phyloP scores from a whole-genome alignment of 345 rosid species.

The Carallia brachiata region DNA sequence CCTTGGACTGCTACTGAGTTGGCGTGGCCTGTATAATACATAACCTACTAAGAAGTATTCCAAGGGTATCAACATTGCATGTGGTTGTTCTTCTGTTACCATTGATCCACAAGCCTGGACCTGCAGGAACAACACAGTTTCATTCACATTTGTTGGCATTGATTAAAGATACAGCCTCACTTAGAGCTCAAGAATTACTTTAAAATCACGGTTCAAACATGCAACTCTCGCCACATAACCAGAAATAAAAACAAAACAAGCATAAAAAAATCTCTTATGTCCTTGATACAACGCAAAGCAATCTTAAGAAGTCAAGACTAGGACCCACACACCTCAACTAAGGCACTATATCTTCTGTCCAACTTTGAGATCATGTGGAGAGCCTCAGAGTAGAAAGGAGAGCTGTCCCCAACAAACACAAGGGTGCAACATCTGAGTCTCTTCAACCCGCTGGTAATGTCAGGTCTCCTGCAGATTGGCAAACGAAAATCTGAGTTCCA shows the following conservation, averaged over 20 bases:
- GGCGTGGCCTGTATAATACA: slow-evolving; percentile 68
- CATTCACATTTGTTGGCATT: no score
- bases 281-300: not conserved
- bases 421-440: slow-evolving; percentile 74
- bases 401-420: slow-evolving; percentile 81
- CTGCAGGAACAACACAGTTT: slow-evolving; percentile 32
- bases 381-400: slow-evolving; percentile 82
- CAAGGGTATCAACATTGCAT: slow-evolving; percentile 91
- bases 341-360: slow-evolving; percentile 80
- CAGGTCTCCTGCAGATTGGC: slow-evolving; percentile 67
- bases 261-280: not conserved
- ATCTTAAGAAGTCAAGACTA: not conserved
- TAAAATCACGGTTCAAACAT: no score
- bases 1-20: slow-evolving; percentile 74
- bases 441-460: slow-evolving; percentile 71
- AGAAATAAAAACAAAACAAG: no score
- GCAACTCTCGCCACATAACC: no score
- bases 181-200: no score
- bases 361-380: slow-evolving; percentile 78
- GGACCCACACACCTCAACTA: slow-evolving; percentile 65
- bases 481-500: not conserved
- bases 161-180: no score
- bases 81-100: slow-evolving; percentile 98
- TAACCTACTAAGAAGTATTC: slow-evolving; percentile 88
- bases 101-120: slow-evolving; percentile 93